Percentiles rank a stretch among this genome's conserved stretches.
These are phyloP conservation scores for Calophaca sinica DNA, from an alignment of 306 rosid genomes.

Conservation along the genomic window DNA sequence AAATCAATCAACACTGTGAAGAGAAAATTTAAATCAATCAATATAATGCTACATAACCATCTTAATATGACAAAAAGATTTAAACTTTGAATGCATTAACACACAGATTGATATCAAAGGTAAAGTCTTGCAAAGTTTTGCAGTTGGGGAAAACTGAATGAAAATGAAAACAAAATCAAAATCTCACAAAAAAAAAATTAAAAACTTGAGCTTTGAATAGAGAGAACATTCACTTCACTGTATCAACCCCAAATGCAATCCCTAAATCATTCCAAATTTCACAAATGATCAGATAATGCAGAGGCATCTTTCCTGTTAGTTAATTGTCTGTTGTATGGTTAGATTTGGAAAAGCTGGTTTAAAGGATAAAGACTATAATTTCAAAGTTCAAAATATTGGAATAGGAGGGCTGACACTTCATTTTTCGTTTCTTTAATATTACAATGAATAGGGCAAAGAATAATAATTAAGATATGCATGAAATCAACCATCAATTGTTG, in stretches of 20 bases:
- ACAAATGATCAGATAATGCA: too few species aligned
- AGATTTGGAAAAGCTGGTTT: too few species aligned
- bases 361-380: too few species aligned
- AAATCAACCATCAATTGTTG: too few species aligned
- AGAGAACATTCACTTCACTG: constrained; percentile 13
- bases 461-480: too few species aligned
- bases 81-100: constrained; percentile 11
- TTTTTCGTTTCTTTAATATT: too few species aligned
- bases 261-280: not conserved
- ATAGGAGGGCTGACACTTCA: too few species aligned
- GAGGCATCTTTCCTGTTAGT: too few species aligned
- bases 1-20: not conserved
- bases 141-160: not conserved
- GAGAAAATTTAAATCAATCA: not conserved
- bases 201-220: not conserved
- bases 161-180: constrained; percentile 35
- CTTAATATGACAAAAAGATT: constrained; percentile 16
- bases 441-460: too few species aligned
- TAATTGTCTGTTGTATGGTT: too few species aligned
- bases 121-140: constrained; percentile 8
- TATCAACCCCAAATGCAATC: constrained; percentile 39
- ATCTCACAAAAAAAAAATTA: not conserved
- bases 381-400: too few species aligned
- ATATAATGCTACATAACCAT: not conserved
- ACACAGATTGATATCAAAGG: constrained; percentile 3